Evolutionary conservation across 148 eudicot genomes (phyloP).

Genomic region (Euryodendron excelsum): DNA sequence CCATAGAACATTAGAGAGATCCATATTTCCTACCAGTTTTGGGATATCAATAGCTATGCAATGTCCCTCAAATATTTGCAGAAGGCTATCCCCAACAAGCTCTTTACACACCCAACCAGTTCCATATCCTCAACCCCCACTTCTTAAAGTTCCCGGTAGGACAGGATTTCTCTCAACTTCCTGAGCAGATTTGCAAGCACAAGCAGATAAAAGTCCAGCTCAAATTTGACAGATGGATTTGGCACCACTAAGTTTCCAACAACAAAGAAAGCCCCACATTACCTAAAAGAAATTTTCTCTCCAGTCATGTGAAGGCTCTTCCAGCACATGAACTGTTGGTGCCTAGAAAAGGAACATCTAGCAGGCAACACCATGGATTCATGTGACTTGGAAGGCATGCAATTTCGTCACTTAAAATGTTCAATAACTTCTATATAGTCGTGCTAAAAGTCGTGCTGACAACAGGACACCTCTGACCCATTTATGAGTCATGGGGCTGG

Average conservation of each 20-base stretch:
- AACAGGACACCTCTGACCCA: neutral
- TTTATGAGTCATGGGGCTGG: too few species aligned
- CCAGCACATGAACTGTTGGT: too few species aligned
- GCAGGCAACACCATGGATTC: too few species aligned
- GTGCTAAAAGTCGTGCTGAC: neutral
- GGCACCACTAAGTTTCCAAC: neutral
- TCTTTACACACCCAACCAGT: neutral
- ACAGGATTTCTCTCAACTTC: neutral
- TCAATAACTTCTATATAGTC: neutral
- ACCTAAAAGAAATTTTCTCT: neutral
- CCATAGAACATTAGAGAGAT: neutral
- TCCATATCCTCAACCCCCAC: neutral
- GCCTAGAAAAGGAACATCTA: too few species aligned
- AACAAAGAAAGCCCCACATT: neutral
- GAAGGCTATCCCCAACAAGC: neutral
- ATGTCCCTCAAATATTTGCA: neutral
- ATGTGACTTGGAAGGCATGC: too few species aligned
- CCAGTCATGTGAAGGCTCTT: neutral
- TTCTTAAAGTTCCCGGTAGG: neutral
- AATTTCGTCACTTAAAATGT: too few species aligned
- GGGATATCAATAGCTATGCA: neutral
- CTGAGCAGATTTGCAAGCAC: neutral
- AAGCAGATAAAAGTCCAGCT: neutral
- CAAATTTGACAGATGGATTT: neutral
- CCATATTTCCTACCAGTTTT: neutral